Percentiles rank a stretch among this genome's conserved stretches.
Conservation (phyloP, 2,329 filamentous ascomycete genomes). For the Beauveria medogensis region DNA sequence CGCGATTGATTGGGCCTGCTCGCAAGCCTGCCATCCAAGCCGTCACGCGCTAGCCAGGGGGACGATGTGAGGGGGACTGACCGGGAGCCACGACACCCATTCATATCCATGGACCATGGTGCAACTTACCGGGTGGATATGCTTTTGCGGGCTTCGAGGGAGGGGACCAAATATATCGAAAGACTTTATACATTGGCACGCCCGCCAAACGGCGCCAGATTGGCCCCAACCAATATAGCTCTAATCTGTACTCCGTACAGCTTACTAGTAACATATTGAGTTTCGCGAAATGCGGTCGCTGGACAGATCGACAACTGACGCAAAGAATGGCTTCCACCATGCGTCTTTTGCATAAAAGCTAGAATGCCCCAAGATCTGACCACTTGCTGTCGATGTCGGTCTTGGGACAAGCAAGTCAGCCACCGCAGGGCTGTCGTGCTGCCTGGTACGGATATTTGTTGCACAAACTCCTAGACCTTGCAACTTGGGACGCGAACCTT, state of each 20-base stretch:
- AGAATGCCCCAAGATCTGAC: background rate
- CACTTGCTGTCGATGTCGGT: background rate
- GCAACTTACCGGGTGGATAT: background rate
- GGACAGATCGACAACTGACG: background rate
- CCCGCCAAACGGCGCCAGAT: background rate
- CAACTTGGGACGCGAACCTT: background rate
- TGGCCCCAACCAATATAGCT: background rate
- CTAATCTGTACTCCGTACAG: no score
- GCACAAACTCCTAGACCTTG: conserved; percentile 3
- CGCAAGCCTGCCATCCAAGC: background rate
- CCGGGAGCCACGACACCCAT: background rate
- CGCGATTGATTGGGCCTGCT: conserved; percentile 5
- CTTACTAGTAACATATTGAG: background rate
- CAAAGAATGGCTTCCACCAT: background rate
- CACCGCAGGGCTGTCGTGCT: background rate
- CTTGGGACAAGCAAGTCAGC: background rate
- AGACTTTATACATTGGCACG: background rate
- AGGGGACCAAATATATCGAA: background rate
- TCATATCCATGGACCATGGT: background rate
- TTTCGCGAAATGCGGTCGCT: background rate
- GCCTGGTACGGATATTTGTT: background rate
- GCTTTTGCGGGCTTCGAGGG: background rate
- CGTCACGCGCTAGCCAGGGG: conserved; percentile 6
- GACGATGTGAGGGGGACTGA: conserved; percentile 2
- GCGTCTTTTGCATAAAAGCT: background rate